Evolutionary conservation across 1,284 basidiomycete genomes (phyloP).

Genomic region (Fereydounia khargensis): DNA sequence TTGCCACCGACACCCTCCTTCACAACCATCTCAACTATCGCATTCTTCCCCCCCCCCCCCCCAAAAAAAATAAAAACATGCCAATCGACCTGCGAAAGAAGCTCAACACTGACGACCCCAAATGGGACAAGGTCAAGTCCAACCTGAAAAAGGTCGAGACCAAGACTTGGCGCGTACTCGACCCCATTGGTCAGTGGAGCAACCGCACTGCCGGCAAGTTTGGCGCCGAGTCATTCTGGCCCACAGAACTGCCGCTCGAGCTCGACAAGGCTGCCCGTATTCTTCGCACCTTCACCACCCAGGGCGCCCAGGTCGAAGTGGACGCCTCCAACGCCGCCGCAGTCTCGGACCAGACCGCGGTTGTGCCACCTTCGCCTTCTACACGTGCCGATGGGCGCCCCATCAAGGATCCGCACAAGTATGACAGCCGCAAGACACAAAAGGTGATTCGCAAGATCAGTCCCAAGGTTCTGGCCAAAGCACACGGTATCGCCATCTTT

Average conservation of each 20-base stretch:
- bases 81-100: conserved; percentile 26
- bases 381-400: conserved; percentile 25
- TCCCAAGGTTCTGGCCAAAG: conserved; percentile 33
- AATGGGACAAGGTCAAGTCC: conserved; percentile 33
- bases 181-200: conserved; percentile 35
- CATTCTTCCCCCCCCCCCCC: too few species aligned
- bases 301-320: conserved; percentile 36
- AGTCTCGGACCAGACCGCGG: conserved; percentile 12
- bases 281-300: conserved; percentile 42
- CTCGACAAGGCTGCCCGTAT: conserved; percentile 52
- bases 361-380: conserved; percentile 10
- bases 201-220: conserved; percentile 36
- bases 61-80: conserved; percentile 7
- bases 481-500: conserved; percentile 51
- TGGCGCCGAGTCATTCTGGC: conserved; percentile 53
- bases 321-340: conserved; percentile 22
- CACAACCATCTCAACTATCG: not conserved
- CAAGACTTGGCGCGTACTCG: conserved; percentile 34
- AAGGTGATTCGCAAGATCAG: conserved; percentile 55
- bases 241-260: conserved; percentile 39
- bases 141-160: conserved; percentile 44
- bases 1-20: not conserved
- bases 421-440: conserved; percentile 51
- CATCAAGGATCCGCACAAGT: conserved; percentile 36
- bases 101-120: conserved; percentile 29